Base-by-base conservation (phyloP, 192 early-diverging fungal genomes). In the Podila clonocystis region DNA sequence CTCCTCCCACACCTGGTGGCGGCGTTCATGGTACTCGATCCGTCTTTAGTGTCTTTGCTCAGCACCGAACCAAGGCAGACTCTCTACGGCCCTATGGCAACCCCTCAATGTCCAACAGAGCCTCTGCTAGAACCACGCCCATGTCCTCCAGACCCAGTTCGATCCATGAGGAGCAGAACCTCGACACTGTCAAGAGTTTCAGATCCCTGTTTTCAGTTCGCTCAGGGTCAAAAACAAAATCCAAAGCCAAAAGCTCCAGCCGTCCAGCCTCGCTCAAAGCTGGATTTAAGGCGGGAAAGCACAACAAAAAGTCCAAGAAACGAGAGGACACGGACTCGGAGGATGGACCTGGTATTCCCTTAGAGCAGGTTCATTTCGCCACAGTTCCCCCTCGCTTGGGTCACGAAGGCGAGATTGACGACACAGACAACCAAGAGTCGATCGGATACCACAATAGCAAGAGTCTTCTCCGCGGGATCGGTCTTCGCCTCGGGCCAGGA, bases 181-280 rank as follows among this genome's bases (percentile, higher is more conserved):
- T 69, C 31, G 77, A 80, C 12, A 73, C 77, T 2, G 62, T 73
- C 33, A 73, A 73, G 63, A 80, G 77, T 48, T 69, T 73, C 67
- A 80, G 64, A 62, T 80, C 77, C 2, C 30, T 73, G 26, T 73
- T 80, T 19, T 80, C 77, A 1, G n/a, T 65, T 11, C 61, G 50
- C 15, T 68, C 77, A 3, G 62, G 17, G 2, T 45, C 71, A 20
- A 67, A 36, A 34, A 62, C 67, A 55, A 76, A 70, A 57, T 61
- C 58, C 55, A 62, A 63, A 11, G 5, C 24, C 34, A 33, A 69
- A 24, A n/a, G 52, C 24, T 24, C n/a, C 17, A 55, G 52, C 22
- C 69, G 77, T 2, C 66, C 77, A 0, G 11, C 60, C 0, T 80
- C 77, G 0, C 48, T 80, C 30, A 80, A 73, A 28, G 70, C 70